Percentiles rank a stretch among this genome's conserved stretches.
Conservation (phyloP, 768 basidiomycete genomes). For the Albatrellus ellisii region DNA sequence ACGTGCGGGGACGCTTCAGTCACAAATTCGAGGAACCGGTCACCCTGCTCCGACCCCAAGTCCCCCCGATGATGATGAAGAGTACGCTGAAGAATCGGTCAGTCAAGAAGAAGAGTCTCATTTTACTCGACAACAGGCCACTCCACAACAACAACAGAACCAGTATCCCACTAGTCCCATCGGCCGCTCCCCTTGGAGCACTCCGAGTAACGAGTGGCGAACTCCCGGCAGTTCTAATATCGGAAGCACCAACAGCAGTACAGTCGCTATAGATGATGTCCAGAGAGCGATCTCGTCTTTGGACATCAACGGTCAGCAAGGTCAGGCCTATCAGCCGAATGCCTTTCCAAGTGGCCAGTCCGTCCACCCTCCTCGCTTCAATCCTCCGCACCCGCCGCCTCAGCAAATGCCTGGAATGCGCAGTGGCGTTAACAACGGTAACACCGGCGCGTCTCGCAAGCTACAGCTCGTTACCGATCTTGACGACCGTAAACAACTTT, state of each 20-base stretch:
- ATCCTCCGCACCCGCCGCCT: conserved; percentile 31
- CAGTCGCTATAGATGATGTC: conserved; percentile 54
- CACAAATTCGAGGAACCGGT: conserved; percentile 26
- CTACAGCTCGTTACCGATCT: conserved; percentile 49
- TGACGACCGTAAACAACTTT: conserved; percentile 49
- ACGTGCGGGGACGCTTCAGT: conserved; percentile 66
- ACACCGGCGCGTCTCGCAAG: conserved; percentile 28
- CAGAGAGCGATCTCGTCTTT: conserved; percentile 59
- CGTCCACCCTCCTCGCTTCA: conserved; percentile 60
- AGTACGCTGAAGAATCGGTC: conserved; percentile 37
- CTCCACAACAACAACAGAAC: conserved; percentile 14
- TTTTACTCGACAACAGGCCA: conserved; percentile 25
- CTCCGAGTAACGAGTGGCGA: conserved; percentile 50
- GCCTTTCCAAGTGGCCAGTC: conserved; percentile 32
- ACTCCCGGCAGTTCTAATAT: conserved; percentile 21
- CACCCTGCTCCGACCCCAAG: conserved; percentile 26
- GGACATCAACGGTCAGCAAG: conserved; percentile 34
- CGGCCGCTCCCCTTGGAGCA: conserved; percentile 54
- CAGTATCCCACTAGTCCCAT: conserved; percentile 41
- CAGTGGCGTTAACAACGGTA: conserved; percentile 25
- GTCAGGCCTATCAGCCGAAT: conserved; percentile 18
- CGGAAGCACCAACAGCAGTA: conserved; percentile 17
- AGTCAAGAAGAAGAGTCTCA: conserved; percentile 49
- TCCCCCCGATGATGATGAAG: conserved; percentile 42
- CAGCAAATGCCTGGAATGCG: conserved; percentile 31